phyloP scores from a whole-genome alignment of 2,329 filamentous ascomycete species.

The Neonectria faginata region DNA sequence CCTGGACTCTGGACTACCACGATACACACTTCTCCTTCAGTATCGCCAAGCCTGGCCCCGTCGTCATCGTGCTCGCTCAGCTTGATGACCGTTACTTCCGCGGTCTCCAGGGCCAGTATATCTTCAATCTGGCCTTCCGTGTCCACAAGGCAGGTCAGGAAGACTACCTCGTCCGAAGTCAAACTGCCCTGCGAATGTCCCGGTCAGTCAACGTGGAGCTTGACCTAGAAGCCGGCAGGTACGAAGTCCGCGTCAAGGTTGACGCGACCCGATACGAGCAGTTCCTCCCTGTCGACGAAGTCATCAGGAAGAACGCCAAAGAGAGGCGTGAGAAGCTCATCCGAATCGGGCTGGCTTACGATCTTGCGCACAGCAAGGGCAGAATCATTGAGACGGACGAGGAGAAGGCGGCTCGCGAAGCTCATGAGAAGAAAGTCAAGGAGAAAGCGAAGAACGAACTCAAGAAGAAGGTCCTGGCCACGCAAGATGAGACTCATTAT shows the following conservation, averaged over 20 bases:
- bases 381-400: slow-evolving; percentile 61
- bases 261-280: slow-evolving; percentile 70
- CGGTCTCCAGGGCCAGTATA: slow-evolving; percentile 68
- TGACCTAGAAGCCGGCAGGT: slow-evolving; percentile 78
- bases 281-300: slow-evolving; percentile 69
- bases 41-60: slow-evolving; percentile 60
- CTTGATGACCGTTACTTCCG: slow-evolving; percentile 69
- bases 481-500: slow-evolving; percentile 52
- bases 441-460: slow-evolving; percentile 51
- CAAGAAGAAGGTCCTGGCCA: slow-evolving; percentile 57
- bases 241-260: slow-evolving; percentile 81
- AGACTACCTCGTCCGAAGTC: slow-evolving; percentile 67
- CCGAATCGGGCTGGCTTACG: slow-evolving; percentile 76
- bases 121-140: slow-evolving; percentile 65
- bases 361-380: slow-evolving; percentile 76
- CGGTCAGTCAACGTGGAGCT: slow-evolving; percentile 83
- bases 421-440: slow-evolving; percentile 57
- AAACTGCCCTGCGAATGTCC: slow-evolving; percentile 69
- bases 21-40: slow-evolving; percentile 65
- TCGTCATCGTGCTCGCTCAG: slow-evolving; percentile 68
- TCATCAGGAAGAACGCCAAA: slow-evolving; percentile 73
- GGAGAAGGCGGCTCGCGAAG: slow-evolving; percentile 60
- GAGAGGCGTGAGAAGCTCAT: slow-evolving; percentile 77
- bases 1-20: slow-evolving; percentile 67
- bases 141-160: slow-evolving; percentile 62